phyloP scores from a whole-genome alignment of 225 moss, liverwort and hornwort species.

The Anthoceros angustus region DNA sequence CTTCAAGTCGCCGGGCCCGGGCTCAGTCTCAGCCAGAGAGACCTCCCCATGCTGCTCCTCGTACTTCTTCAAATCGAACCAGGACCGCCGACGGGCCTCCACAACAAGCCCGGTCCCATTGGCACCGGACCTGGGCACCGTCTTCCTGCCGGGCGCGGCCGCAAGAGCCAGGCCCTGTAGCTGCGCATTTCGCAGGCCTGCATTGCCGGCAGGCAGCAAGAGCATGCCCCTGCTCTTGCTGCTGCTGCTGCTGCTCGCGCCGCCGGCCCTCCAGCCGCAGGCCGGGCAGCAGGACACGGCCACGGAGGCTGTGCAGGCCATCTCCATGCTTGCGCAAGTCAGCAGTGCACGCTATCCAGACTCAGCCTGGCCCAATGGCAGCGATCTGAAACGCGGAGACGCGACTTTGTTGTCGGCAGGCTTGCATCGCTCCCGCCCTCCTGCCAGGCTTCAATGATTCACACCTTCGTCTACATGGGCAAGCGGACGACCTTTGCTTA shows the following conservation, averaged over 20 bases:
- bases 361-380: not conserved
- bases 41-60: constrained; percentile 1
- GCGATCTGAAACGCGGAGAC: not conserved
- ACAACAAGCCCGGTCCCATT: not conserved
- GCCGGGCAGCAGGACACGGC: not conserved
- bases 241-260: not conserved
- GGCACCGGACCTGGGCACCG: no score
- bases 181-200: not conserved
- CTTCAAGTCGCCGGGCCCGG: not conserved
- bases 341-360: not conserved
- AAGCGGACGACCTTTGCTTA: no score
- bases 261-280: not conserved
- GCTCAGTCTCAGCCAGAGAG: not conserved
- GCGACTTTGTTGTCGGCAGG: not conserved
- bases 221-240: not conserved
- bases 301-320: not conserved
- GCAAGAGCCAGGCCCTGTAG: not conserved
- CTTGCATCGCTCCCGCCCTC: no score
- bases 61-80: not conserved
- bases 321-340: not conserved
- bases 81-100: not conserved
- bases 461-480: no score
- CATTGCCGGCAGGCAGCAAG: not conserved
- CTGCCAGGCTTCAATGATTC: no score
- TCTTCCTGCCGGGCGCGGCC: not conserved